These are phyloP conservation scores for Didymosphaeria variabile DNA, from an alignment of 2,329 filamentous ascomycete species.

Conservation along the genomic window DNA sequence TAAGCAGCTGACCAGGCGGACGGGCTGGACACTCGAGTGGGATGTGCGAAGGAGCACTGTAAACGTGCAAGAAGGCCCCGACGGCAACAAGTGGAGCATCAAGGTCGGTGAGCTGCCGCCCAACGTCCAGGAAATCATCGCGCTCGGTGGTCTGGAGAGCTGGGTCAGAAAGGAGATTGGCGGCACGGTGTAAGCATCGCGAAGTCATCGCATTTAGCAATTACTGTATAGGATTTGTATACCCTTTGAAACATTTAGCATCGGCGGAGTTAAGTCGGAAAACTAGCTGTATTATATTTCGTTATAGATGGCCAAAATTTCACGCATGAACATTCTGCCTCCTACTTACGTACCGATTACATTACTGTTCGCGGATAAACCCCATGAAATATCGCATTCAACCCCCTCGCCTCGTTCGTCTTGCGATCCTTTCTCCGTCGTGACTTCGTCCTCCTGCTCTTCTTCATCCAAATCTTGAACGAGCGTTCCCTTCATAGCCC, in stretches of 20 bases:
- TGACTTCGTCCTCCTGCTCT: background rate
- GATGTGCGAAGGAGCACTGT: slow-evolving; percentile 78
- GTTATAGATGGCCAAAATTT: background rate
- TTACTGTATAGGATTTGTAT: slow-evolving; percentile 19
- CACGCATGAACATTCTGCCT: no score
- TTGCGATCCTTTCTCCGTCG: no score
- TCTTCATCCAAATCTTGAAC: background rate
- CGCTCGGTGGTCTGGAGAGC: slow-evolving; percentile 76
- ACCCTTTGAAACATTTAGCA: slow-evolving; percentile 18
- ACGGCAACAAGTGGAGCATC: slow-evolving; percentile 75
- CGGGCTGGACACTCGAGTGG: slow-evolving; percentile 85
- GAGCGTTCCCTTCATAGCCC: no score
- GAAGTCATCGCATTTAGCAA: slow-evolving; percentile 13
- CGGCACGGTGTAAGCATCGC: slow-evolving; percentile 31
- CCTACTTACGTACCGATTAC: no score
- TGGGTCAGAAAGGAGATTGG: slow-evolving; percentile 80
- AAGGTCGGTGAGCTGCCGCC: slow-evolving; percentile 84
- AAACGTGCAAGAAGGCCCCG: slow-evolving; percentile 73
- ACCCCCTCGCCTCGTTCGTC: no score
- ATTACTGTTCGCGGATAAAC: no score
- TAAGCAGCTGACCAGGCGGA: slow-evolving; percentile 73
- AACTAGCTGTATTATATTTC: background rate
- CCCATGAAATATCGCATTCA: no score
- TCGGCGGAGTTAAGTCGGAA: slow-evolving; percentile 16
- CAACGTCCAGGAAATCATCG: slow-evolving; percentile 75